phyloP scores from a whole-genome alignment of 768 basidiomycete genomes.

The Boletus insuetus region DNA sequence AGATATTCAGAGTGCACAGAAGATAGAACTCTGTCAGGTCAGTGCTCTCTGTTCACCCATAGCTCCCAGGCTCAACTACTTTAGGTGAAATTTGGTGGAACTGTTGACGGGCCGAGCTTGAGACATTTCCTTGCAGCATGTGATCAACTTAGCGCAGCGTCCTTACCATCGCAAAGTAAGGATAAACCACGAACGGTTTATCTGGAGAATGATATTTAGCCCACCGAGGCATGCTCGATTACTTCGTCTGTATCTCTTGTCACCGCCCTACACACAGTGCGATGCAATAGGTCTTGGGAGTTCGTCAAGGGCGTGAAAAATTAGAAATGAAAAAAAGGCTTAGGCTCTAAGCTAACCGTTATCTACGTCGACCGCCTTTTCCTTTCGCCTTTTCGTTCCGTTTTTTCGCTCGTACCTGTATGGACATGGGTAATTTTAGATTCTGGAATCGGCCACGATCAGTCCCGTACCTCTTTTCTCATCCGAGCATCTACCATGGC shows the following conservation, averaged over 20 bases:
- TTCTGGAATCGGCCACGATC: neutral
- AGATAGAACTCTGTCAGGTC: conserved; percentile 55
- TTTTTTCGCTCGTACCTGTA: conserved; percentile 79
- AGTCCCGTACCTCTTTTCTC: conserved; percentile 74
- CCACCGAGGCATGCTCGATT: too few species aligned
- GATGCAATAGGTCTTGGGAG: neutral
- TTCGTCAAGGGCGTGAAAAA: too few species aligned
- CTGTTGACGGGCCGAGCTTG: conserved; percentile 43
- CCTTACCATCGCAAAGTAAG: conserved; percentile 27
- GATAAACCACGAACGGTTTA: conserved; percentile 4
- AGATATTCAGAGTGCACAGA: conserved; percentile 55
- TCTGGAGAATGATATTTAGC: conserved; percentile 6
- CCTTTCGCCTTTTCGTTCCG: conserved; percentile 72
- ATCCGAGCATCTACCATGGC: conserved; percentile 92
- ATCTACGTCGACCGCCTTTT: conserved; percentile 42
- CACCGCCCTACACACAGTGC: neutral
- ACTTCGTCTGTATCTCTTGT: too few species aligned
- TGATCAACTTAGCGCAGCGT: conserved; percentile 39
- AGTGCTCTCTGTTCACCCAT: conserved; percentile 6
- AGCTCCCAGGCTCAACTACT: neutral
- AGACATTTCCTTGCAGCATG: conserved; percentile 40
- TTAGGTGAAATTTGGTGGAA: conserved; percentile 47
- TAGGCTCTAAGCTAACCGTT: neutral
- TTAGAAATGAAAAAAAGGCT: too few species aligned
- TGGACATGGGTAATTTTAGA: neutral